Evolutionary conservation across 257 asterid genomes (phyloP), one percentile per base, ranked within the genome.

Genomic region (Gynochthodes officinalis): DNA sequence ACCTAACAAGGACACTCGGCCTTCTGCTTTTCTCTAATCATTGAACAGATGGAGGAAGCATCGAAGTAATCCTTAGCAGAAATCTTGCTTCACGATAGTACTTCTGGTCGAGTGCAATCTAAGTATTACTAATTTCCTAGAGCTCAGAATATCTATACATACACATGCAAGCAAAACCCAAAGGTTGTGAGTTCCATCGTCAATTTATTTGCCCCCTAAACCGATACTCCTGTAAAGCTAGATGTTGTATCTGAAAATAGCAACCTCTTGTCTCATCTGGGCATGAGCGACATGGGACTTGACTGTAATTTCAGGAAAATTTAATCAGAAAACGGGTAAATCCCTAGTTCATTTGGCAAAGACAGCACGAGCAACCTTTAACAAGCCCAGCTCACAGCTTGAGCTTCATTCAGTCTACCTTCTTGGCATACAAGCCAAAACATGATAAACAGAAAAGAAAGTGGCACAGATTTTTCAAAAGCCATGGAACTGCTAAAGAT

Each of bases 161-260:
- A 39, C 55, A 70, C 18, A 37, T 70, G 27, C 74, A 54, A 70
- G 27, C 27, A 70, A 39, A 54, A 16, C 37, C 65, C 37, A 57
- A 13, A 12, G 0, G 27, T 28, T 35, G 15, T 25, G 15, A 69
- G 25, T 53, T 69, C 35, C 44, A 16, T 54, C 37, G 15, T 54
- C 66, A 70, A 37, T 30, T 55, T 27, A 39, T 39, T 48, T 33
- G 42, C 66, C 60, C 66, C 74, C 27, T 23, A 25, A 50, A 50
- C 23, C 21, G 0, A 28, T 28, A 25, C n/a, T 60, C 13, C 11
- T 32, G 8, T 32, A 15, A 15, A 14, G 0, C 4, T 30, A 60
- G 9, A 60, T 14, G 43, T 30, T 15, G 25, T 15, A 60, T 18
- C 43, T 37, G 39, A 32, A 50, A 28, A 66, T 28, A 12, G 64